Conservation (phyloP, 192 early-diverging fungal genomes). For the Backusella luteola region DNA sequence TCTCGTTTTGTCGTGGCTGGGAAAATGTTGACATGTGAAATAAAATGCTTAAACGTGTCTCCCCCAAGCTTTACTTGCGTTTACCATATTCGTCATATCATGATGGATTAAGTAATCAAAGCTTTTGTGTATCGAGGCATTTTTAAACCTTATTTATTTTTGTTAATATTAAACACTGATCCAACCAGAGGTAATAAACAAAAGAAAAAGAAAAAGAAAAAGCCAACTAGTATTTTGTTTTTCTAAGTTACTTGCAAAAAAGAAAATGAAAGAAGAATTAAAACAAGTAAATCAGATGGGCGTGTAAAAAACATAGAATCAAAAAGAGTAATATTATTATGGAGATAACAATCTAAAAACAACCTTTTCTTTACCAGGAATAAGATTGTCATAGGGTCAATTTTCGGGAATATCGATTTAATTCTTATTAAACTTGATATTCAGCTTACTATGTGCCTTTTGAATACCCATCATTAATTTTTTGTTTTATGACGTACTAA, state of each 20-base stretch:
- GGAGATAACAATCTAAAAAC: background rate
- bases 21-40: slow-evolving; percentile 7
- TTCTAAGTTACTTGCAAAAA: background rate
- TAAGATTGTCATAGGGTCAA: background rate
- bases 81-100: background rate
- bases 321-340: background rate
- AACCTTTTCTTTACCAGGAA: background rate
- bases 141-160: background rate
- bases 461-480: background rate
- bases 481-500: background rate
- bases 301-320: background rate
- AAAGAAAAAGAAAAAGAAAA: no score
- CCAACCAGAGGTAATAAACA: background rate
- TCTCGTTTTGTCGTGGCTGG: background rate
- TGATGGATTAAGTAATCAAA: background rate
- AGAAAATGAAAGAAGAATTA: background rate
- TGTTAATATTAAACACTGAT: background rate
- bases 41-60: background rate
- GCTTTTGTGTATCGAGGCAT: background rate
- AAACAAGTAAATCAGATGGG: background rate
- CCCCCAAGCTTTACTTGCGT: background rate
- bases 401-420: background rate
- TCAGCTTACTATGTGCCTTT: background rate
- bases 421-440: background rate
- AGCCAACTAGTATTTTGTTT: background rate